Base-by-base conservation (phyloP, 352 stramenopile species). In the Saprolegnia parasitica region DNA sequence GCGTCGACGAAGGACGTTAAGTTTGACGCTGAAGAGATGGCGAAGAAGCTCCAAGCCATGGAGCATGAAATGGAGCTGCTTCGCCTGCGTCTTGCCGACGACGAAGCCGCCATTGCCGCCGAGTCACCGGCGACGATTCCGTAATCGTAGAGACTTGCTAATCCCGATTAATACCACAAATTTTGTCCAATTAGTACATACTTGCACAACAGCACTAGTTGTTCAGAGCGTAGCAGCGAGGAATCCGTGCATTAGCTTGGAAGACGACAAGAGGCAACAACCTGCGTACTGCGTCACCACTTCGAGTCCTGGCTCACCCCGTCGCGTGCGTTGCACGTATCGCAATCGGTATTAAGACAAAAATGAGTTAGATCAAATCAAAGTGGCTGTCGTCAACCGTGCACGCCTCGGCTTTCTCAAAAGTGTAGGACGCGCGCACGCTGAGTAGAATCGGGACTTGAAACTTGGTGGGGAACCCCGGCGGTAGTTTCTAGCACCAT, bases 371-470 rank as follows among this genome's bases (percentile, higher is more conserved):
- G 24, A 26, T 13, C 13, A 68, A 29, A n/a, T 52, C 61, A 68
- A 68, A 68, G 49, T 68, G 61, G 11, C n/a, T 4, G 61, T 68
- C 61, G 49, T 58, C 39, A 9, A 57, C 61, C 18, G 61, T 68
- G 40, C 61, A 68, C 61, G 61, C 29, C 9, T 39, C 61, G 15
- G 61, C 61, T 29, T 83, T 89, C 61, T 89, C 81, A 71, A 93
- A 93, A 55, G 83, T 91, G 74, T 91, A 93, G 18, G 83, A 84
- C n/a, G 83, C 80, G 42, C 81, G 82, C 11, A 93, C 77, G 1
- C 83, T 93, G 61, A 91, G 88, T 76, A 90, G 84, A 80, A 91
- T 91, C 9, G 85, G 85, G 49, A 93, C 62, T 52, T 93, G 83
- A 68, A 93, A 93, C 60, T 86, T 86, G 40, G 91, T 81, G 18